A percentile compares a stretch with the other conserved stretches of the same genome.
Conservation (phyloP, 768 basidiomycete species). For the Mycena galericulata region DNA sequence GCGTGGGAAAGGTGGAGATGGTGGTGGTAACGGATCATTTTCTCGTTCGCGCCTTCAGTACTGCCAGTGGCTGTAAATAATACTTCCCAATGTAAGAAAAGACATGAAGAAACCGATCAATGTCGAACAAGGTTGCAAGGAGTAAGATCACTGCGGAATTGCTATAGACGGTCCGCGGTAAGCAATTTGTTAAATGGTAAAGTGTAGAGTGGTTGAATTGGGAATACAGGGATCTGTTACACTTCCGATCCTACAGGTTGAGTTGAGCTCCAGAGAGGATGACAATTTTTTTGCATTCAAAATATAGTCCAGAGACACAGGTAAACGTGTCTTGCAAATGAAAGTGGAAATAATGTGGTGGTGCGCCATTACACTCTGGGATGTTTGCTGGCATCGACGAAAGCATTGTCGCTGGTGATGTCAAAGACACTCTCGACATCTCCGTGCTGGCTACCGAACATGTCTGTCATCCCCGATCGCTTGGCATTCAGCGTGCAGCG, state of each 20-base stretch:
- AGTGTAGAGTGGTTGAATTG: slow-evolving; percentile 5
- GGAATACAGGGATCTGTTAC: slow-evolving; percentile 5
- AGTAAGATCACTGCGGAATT: neutral
- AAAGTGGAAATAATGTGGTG: slow-evolving; percentile 17
- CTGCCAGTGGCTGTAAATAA: too few species aligned
- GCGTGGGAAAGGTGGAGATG: too few species aligned
- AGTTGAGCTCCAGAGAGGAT: slow-evolving; percentile 7
- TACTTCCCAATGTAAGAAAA: slow-evolving; percentile 3
- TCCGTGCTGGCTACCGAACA: slow-evolving; percentile 13
- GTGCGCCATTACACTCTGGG: slow-evolving; percentile 10
- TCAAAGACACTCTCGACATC: slow-evolving; percentile 2
- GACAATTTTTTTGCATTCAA: slow-evolving; percentile 4
- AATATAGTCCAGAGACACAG: slow-evolving; percentile 10
- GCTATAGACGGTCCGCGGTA: neutral
- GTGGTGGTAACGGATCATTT: too few species aligned
- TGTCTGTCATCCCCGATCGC: slow-evolving; percentile 22
- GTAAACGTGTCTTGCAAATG: slow-evolving; percentile 10
- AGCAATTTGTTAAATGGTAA: slow-evolving; percentile 1
- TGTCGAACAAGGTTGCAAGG: too few species aligned
- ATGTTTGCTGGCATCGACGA: too few species aligned
- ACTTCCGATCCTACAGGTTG: slow-evolving; percentile 12
- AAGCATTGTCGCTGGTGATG: slow-evolving; percentile 16
- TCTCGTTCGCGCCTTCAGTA: too few species aligned
- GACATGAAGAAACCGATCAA: slow-evolving; percentile 1
- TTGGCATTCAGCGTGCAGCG: slow-evolving; percentile 13